Conservation (phyloP, 2,329 filamentous ascomycete species). For the Elsinoe fawcettii region DNA sequence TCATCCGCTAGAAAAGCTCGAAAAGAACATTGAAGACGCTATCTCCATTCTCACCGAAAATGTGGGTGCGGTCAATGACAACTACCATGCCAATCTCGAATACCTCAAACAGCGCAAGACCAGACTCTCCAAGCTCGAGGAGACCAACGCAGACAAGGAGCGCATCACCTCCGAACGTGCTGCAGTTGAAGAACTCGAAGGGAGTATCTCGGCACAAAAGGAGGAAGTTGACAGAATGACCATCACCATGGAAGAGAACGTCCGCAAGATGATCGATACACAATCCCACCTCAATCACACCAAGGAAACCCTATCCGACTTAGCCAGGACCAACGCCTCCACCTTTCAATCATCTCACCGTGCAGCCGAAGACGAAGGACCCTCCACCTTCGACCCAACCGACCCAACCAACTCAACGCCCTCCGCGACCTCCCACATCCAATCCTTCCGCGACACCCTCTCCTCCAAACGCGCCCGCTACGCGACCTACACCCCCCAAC, state of each 20-base stretch:
- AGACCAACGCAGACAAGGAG: constrained; percentile 23
- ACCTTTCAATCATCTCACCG: constrained; percentile 29
- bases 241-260: constrained; percentile 47
- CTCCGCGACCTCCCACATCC: constrained; percentile 28
- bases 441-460: constrained; percentile 28
- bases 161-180: constrained; percentile 28
- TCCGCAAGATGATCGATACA: constrained; percentile 53
- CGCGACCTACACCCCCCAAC: constrained; percentile 30
- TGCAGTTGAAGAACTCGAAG: constrained; percentile 31
- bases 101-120: constrained; percentile 25
- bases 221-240: constrained; percentile 46
- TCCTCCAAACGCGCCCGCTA: constrained; percentile 32
- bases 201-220: constrained; percentile 34
- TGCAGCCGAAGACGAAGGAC: constrained; percentile 22
- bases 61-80: constrained; percentile 51
- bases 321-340: constrained; percentile 34
- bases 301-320: constrained; percentile 36
- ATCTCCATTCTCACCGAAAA: constrained; percentile 40
- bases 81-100: constrained; percentile 34
- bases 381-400: constrained; percentile 32
- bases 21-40: constrained; percentile 42
- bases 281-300: constrained; percentile 41
- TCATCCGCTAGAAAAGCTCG: constrained; percentile 38
- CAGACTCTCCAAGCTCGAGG: constrained; percentile 21
- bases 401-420: constrained; percentile 32